Base-by-base conservation (phyloP, 163 green algal genomes). In the Scenedesmus sp. region DNA sequence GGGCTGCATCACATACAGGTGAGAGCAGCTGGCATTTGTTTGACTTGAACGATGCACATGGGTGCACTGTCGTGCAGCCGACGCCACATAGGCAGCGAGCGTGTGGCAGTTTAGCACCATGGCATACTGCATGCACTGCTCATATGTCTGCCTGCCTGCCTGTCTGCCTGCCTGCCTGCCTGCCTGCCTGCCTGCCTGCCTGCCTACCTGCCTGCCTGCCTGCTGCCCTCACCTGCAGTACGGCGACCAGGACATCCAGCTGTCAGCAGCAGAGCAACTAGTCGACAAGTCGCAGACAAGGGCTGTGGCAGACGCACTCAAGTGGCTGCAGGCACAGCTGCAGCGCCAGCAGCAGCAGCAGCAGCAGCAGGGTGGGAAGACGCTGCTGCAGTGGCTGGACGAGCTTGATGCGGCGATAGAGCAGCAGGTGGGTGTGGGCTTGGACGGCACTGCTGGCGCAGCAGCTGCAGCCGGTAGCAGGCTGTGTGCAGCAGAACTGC, bases 241-340 rank as follows among this genome's bases (percentile, higher is more conserved):
- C 60, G 90, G 94, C 74, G 86, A 95, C 2, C 87, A 95, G 54
- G 92, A 95, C 54, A 81, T 96, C 15, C 90, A 94, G 56, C 79
- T 96, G 57, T 92, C 82, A 7, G 94, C 87, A 59, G 88, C 96
- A 20, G 95, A 96, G 94, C 96, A 98, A 92, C 93, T 98, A 6
- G 94, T 96, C 4, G 96, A 98, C 26, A 91, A 91, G 60, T 94
- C 88, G 0, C 96, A 97, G 93, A 97, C 96, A 18, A 90, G 95
- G 0, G 94, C 95, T 3, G 91, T 97, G 7, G 94, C 90, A 0
- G 91, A 95, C 10, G 94, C 95, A 0, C 60, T 98, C 62, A 62
- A 87, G 84, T 90, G 93, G 64, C 26, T 97, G 57, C 86, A 93
- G 54, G 55, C 56, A 8, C 77, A 34, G 60, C 66, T 93, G 59